Evolutionary conservation across 306 rosid genomes (phyloP).

Genomic region (Pueraria montana): DNA sequence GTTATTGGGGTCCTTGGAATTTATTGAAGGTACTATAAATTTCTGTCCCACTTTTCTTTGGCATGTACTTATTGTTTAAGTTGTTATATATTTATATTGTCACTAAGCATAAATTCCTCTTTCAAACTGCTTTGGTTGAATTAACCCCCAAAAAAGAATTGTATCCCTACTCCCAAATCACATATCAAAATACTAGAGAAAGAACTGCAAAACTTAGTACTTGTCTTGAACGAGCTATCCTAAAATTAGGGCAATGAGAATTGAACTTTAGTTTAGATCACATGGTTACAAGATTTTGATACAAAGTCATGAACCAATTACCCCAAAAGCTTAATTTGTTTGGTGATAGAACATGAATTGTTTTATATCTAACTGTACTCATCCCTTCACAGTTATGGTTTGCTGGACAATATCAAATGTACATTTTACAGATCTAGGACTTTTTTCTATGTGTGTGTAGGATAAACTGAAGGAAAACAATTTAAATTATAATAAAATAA

Average conservation of each 20-base stretch:
- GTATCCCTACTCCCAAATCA: not conserved
- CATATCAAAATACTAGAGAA: not conserved
- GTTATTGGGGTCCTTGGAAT: slow-evolving; percentile 83
- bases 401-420: not conserved
- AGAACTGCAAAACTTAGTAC: not conserved
- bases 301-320: not conserved
- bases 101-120: slow-evolving; percentile 13
- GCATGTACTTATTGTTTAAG: slow-evolving; percentile 15
- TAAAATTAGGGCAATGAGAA: not conserved
- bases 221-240: not conserved
- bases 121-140: slow-evolving; percentile 16
- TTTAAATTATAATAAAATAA: not conserved
- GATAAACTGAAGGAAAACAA: not conserved
- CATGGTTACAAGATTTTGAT: not conserved
- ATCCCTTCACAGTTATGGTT: not conserved
- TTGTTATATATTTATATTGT: not conserved
- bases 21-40: slow-evolving; percentile 80
- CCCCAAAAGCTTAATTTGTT: not conserved
- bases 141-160: not conserved
- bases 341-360: not conserved
- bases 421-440: not conserved
- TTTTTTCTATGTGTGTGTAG: not conserved
- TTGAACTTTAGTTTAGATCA: not conserved
- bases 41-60: slow-evolving; percentile 39
- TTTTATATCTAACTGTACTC: not conserved